A percentile compares a stretch with the other conserved stretches of the same genome.
Conservation (phyloP, 805 yeast genomes). For the Saccharomycopsis vini region DNA sequence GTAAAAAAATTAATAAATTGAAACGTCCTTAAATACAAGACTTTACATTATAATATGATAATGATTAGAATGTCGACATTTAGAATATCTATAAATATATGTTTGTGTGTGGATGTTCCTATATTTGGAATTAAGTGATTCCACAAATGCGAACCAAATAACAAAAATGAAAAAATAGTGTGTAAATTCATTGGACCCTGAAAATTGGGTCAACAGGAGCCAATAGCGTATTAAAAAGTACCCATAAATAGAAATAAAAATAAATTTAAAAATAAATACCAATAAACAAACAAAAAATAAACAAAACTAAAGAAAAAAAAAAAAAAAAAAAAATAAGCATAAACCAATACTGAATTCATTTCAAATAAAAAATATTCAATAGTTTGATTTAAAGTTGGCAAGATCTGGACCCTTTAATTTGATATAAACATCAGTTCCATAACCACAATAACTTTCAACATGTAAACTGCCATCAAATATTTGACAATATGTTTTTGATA, state of each 20-base stretch:
- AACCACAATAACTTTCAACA: constrained; percentile 62
- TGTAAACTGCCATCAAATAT: constrained; percentile 64
- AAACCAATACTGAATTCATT: not conserved
- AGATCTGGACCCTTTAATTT: constrained; percentile 30
- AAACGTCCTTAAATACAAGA: no score
- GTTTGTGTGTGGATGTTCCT: no score
- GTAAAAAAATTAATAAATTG: no score
- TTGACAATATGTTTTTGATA: constrained; percentile 67
- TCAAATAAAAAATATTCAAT: not conserved
- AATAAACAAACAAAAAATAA: not conserved
- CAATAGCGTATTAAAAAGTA: not conserved
- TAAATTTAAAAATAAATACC: not conserved
- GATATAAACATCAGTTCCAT: constrained; percentile 73
- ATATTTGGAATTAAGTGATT: no score
- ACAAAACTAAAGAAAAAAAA: not conserved
- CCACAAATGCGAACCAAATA: no score
- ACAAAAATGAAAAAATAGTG: no score
- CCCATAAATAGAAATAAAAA: not conserved
- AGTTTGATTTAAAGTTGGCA: constrained; percentile 7
- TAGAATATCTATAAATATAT: no score
- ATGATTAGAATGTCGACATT: no score
- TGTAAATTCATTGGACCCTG: no score
- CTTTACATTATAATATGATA: no score
- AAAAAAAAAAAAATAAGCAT: not conserved
- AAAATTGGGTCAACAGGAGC: not conserved